Conservation (phyloP, 129 eudicot species). For the Smallanthus sonchifolius region DNA sequence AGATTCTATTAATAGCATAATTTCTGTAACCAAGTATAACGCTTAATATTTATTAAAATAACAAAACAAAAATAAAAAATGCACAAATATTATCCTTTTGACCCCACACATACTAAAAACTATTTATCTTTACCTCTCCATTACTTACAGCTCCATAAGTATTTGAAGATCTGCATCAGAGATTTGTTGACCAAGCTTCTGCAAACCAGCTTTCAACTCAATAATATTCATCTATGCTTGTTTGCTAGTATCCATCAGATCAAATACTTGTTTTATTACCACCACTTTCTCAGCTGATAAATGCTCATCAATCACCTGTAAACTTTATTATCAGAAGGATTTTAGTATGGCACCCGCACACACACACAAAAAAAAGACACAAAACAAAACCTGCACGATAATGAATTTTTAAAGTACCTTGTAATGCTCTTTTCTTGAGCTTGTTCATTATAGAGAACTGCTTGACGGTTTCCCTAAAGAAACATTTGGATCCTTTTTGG, state of each 20-base stretch:
- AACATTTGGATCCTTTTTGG: no score
- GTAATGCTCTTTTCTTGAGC: no score
- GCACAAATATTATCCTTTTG: slow-evolving; percentile 10
- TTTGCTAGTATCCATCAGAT: slow-evolving; percentile 10
- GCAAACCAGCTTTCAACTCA: slow-evolving; percentile 11
- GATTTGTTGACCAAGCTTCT: slow-evolving; percentile 14
- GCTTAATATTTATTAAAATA: no score
- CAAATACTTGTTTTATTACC: slow-evolving; percentile 8
- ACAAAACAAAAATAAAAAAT: no score
- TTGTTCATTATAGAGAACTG: no score
- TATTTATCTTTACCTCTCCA: not conserved
- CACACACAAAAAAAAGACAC: not conserved
- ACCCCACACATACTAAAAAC: slow-evolving; percentile 7
- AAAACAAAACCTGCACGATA: no score
- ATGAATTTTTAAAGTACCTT: not conserved
- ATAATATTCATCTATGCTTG: slow-evolving; percentile 10
- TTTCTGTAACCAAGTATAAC: slow-evolving; percentile 2
- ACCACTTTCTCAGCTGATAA: slow-evolving; percentile 8
- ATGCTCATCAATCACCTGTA: no score
- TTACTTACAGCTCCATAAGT: slow-evolving; percentile 19
- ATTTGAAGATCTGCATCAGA: slow-evolving; percentile 13
- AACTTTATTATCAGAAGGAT: not conserved
- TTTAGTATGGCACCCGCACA: not conserved
- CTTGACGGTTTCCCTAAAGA: no score
- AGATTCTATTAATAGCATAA: not conserved